phyloP scores from a whole-genome alignment of 106 monocot species.

The Hemerocallis citrina region DNA sequence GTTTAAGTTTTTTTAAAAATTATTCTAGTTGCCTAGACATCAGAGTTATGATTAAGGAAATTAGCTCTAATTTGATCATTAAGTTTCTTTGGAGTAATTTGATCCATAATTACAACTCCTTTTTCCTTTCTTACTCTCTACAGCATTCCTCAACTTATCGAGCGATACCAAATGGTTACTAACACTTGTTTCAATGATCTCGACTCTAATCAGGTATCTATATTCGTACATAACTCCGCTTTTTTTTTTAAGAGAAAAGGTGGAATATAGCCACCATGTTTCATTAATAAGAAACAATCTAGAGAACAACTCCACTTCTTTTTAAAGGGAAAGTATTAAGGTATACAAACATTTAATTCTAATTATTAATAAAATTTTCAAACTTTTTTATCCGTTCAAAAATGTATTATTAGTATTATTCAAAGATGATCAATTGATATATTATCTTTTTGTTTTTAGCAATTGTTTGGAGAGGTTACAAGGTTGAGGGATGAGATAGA shows the following conservation, averaged over 20 bases:
- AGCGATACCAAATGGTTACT: slow-evolving; percentile 40
- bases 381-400: not conserved
- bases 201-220: slow-evolving; percentile 32
- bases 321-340: too few species aligned
- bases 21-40: too few species aligned
- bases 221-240: not conserved
- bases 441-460: slow-evolving; percentile 17
- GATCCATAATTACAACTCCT: not conserved
- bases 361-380: not conserved
- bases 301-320: too few species aligned
- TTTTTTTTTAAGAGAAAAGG: too few species aligned
- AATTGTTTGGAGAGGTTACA: slow-evolving; percentile 49
- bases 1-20: too few species aligned
- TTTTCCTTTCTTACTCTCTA: slow-evolving; percentile 1
- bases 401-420: not conserved
- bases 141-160: slow-evolving; percentile 65
- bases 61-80: not conserved
- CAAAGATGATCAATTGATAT: not conserved
- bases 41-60: too few species aligned
- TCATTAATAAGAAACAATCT: too few species aligned
- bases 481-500: slow-evolving; percentile 60
- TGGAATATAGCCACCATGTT: too few species aligned
- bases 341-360: too few species aligned
- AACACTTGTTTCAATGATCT: slow-evolving; percentile 32
- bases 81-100: not conserved